phyloP scores from a whole-genome alignment of 306 rosid species.

The Clitoria ternatea region DNA sequence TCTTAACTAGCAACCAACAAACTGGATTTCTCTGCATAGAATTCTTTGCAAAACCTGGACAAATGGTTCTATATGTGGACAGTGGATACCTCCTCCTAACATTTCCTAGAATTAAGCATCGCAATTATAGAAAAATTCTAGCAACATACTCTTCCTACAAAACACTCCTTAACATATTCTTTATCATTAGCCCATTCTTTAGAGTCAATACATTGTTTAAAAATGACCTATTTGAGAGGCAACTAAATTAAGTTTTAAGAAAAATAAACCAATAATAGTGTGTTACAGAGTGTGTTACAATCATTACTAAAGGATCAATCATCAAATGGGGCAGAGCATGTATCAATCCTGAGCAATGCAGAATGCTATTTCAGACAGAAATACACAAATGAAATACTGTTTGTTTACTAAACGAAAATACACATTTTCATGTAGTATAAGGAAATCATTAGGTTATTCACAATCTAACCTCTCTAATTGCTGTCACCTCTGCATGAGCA shows the following conservation, averaged over 20 bases:
- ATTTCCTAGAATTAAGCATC: conserved; percentile 9
- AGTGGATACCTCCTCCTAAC: not conserved
- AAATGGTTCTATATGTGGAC: not conserved
- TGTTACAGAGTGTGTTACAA: not conserved
- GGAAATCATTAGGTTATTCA: not conserved
- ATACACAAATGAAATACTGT: not conserved
- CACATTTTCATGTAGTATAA: not conserved
- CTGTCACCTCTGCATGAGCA: conserved; percentile 96
- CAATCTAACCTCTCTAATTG: conserved; percentile 82
- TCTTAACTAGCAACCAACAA: not conserved
- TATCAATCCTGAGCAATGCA: not conserved
- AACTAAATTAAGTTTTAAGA: not conserved
- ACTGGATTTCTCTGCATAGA: conserved; percentile 11
- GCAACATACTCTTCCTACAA: not conserved
- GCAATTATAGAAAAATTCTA: not conserved
- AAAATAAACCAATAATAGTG: not conserved
- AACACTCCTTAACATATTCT: not conserved
- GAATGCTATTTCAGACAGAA: conserved; percentile 14
- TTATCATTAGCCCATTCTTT: not conserved
- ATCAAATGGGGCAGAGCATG: not conserved
- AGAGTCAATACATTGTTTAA: not conserved
- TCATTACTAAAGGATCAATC: not conserved
- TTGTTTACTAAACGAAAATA: not conserved
- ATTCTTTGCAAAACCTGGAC: not conserved
- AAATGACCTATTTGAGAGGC: not conserved